Conservation (phyloP, 2,329 filamentous ascomycete species). For the Aureobasidium namibiae region DNA sequence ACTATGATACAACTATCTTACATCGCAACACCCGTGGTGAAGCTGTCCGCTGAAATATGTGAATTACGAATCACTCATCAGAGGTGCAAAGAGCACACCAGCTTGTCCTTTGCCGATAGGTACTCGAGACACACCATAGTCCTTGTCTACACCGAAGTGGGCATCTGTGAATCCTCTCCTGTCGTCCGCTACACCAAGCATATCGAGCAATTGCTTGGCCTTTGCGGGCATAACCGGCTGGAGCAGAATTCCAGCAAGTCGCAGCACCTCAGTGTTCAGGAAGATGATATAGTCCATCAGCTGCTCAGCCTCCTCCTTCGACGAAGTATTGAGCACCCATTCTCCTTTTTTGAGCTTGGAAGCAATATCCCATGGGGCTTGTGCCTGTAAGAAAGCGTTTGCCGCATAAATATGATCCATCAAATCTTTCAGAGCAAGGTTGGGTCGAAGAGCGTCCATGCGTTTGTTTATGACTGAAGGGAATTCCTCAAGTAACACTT, state of each 20-base stretch:
- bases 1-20: constrained; percentile 8
- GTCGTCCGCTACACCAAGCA: constrained; percentile 60
- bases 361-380: constrained; percentile 55
- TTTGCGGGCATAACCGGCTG: constrained; percentile 88
- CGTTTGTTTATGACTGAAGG: constrained; percentile 37
- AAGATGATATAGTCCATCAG: constrained; percentile 57
- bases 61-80: constrained; percentile 21
- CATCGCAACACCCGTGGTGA: background rate
- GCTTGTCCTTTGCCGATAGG: constrained; percentile 34
- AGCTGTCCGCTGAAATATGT: background rate
- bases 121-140: constrained; percentile 52
- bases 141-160: constrained; percentile 40
- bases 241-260: constrained; percentile 73
- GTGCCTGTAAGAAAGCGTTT: constrained; percentile 58
- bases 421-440: constrained; percentile 56
- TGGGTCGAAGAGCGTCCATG: constrained; percentile 58
- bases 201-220: constrained; percentile 62
- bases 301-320: constrained; percentile 18
- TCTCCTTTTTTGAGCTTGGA: background rate
- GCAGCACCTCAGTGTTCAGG: constrained; percentile 64
- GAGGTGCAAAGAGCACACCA: constrained; percentile 45
- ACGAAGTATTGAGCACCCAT: constrained; percentile 14
- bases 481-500: constrained; percentile 33
- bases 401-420: constrained; percentile 56
- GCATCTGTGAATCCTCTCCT: constrained; percentile 42